Percentiles rank a stretch among this genome's conserved stretches.
phyloP scores from a whole-genome alignment of 202 grass and related monocot genomes.

The Tripidium arundinaceum region DNA sequence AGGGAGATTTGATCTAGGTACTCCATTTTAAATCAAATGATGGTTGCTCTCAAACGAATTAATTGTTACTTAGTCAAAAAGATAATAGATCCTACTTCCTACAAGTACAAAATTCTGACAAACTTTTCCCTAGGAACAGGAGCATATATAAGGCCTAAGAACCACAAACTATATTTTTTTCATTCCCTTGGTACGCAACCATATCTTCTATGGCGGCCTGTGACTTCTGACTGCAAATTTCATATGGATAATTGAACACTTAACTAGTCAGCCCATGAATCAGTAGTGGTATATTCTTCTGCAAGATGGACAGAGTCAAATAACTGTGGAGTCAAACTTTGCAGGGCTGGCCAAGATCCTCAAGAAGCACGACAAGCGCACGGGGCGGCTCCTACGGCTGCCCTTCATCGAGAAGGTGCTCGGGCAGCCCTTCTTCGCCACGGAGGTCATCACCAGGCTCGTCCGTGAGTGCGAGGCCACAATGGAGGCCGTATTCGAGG shows the following conservation, averaged over 20 bases:
- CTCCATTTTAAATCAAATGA: too few species aligned
- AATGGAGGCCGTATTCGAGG: constrained; percentile 49
- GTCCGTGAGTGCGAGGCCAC: constrained; percentile 62
- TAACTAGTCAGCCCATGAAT: not conserved
- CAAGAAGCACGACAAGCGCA: constrained; percentile 84
- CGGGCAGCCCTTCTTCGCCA: constrained; percentile 79
- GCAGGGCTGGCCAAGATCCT: constrained; percentile 77
- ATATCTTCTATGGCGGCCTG: too few species aligned
- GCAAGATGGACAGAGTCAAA: not conserved
- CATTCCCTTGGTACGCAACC: too few species aligned
- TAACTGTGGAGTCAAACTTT: not conserved
- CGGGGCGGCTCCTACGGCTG: constrained; percentile 43
- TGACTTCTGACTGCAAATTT: not conserved
- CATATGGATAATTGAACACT: not conserved
- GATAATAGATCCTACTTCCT: too few species aligned
- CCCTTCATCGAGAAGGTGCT: constrained; percentile 71
- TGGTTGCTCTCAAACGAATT: too few species aligned
- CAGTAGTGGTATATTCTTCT: not conserved
- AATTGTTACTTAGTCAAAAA: too few species aligned
- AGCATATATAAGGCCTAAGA: too few species aligned
- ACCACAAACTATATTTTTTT: too few species aligned
- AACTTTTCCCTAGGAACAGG: too few species aligned
- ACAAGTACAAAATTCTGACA: too few species aligned
- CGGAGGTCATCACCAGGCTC: constrained; percentile 62
- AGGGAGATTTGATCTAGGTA: too few species aligned